Evolutionary conservation across 768 basidiomycete genomes (phyloP), one percentile per base, ranked within the genome.

Genomic region (Lactifluus hygrophoroides): DNA sequence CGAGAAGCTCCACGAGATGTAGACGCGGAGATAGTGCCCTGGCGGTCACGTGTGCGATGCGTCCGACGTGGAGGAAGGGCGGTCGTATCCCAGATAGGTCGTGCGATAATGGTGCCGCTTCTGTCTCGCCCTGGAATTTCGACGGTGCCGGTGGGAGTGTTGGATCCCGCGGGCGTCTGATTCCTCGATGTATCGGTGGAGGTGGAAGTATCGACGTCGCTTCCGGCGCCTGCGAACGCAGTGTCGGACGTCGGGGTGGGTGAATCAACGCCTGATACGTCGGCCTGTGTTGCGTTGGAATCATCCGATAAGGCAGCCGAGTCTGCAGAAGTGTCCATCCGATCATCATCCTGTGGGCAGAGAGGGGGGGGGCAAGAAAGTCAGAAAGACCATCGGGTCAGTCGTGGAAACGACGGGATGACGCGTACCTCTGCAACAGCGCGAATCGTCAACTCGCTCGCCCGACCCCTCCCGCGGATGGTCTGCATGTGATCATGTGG

Each of bases 91-190:
- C 84, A 86, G 25, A 77, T 67, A 0, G 82, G 77, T 16, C 85
- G 80, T 16, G 79, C 86, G 56, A 88, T 80, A 60, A 90, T 77
- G 2, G 88, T 90, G 10, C 86, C 87, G 61, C 86, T 86, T 45
- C 88, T 80, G 62, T 88, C 86, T 27, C 88, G 75, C 43, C 72
- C 74, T 5, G 79, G 68, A n/a, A 84, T 75, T n/a, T 83, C 69
- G 42, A 83, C 82, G n/a, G 79, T 71, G 0, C 80, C 78, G 0
- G 81, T 84, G 11, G 84, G 84, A 0, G 85, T 84, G 42, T 77
- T 77, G 1, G 79, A 79, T 6, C 79, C 77, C 27, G 76, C 70
- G 11, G 86, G 85, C 0, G 86, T 87, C 8, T 77, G 73, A 35
- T 81, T 78, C 10, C 77, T 72, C 0, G 84, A 86, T 13, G 77